Evolutionary conservation across 2,329 filamentous ascomycete genomes (phyloP).

Genomic region (Blastomyces emzantsi): DNA sequence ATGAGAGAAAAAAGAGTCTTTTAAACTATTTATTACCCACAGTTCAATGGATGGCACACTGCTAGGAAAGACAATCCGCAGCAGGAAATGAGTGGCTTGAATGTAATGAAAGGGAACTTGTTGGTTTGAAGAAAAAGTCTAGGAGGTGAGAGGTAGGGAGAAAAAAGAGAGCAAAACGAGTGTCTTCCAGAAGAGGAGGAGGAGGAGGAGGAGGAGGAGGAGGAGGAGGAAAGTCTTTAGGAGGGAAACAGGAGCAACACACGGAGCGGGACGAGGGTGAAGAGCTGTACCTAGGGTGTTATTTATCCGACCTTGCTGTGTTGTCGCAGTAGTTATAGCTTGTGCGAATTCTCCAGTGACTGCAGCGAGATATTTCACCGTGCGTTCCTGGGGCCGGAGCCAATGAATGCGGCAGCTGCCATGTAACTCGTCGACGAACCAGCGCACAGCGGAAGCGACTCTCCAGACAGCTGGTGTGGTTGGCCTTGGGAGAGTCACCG

Average conservation of each 20-base stretch:
- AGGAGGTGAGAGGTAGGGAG: neutral
- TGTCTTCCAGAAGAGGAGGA: neutral
- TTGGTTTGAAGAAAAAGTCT: neutral
- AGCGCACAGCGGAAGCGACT: constrained; percentile 3
- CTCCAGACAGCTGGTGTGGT: too few relatives aligned
- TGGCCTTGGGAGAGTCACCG: neutral
- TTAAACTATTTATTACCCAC: neutral
- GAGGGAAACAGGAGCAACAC: neutral
- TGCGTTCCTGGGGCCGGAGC: constrained; percentile 1
- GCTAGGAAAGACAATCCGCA: neutral
- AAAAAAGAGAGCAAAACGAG: neutral
- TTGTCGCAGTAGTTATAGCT: neutral
- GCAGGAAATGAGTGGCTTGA: neutral
- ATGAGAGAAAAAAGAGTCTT: neutral
- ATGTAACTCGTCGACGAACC: constrained; percentile 1
- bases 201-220: neutral
- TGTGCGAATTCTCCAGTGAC: neutral
- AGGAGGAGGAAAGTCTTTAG: neutral
- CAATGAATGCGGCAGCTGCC: constrained; percentile 1
- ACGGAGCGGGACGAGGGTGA: neutral
- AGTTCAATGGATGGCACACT: neutral
- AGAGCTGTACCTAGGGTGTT: neutral
- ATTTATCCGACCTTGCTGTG: neutral
- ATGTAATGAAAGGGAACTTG: neutral
- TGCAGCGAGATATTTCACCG: constrained; percentile 1